Evolutionary conservation across 805 yeast genomes (phyloP), one percentile per base, ranked within the genome.

Genomic region (Candida germanica): DNA sequence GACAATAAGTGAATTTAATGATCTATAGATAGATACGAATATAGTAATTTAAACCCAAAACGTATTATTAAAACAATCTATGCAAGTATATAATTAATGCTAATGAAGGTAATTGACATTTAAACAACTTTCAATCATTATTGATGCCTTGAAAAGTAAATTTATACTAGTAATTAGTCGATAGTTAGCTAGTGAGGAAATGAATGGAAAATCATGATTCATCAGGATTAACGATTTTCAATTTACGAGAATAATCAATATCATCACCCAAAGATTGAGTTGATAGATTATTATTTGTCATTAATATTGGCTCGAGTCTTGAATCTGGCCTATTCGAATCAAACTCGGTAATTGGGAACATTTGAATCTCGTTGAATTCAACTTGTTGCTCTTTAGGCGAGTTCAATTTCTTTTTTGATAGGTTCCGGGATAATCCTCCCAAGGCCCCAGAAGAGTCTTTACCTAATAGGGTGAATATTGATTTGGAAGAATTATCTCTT

Each of bases 341-440:
- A 34, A 54, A 44, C 27, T 57, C 64, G 10, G 53, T 49, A 11
- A 63, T 63, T 9, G 69, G 67, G 39, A 60, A 53, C 66, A 63
- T 61, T 16, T 52, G 46, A 18, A 37, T 46, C 8, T 47, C 49
- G 25, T 43, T 46, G 29, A 37, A 38, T n/a, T 41, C 44, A 12
- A 38, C 17, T 20, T 31, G 37, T 9, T 30, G 23, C 10, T 34
- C 37, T 23, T 25, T 33, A 15, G 30, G 40, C 5, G 40, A 28
- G 26, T 35, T 49, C 17, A 59, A 46, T 29, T 54, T 56, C 50
- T 62, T 64, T 36, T 55, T 53, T 20, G 64, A 56, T 21, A 49
- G 47, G 25, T 56, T 56, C 17, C 69, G 47, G 23, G 53, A 48
- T 26, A 61, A 33, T 2, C 51, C 51, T n/a, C n/a, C n/a, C n/a